Conservation (phyloP, 2,329 filamentous ascomycete genomes). For the Penicillium sp. region DNA sequence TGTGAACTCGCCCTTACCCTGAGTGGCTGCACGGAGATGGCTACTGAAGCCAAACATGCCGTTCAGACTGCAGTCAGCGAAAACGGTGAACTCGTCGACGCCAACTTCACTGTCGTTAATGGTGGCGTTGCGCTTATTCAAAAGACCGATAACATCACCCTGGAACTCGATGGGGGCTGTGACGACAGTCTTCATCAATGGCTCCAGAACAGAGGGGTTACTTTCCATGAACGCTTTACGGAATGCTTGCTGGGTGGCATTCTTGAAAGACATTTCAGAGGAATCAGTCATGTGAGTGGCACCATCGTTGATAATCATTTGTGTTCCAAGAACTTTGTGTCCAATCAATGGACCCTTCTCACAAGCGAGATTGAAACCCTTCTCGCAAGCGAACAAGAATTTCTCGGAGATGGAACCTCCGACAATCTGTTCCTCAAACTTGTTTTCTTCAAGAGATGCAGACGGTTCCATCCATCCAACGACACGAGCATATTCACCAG, state of each 20-base stretch:
- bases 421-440: conserved; percentile 80
- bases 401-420: conserved; percentile 94
- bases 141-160: conserved; percentile 85
- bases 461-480: conserved; percentile 88
- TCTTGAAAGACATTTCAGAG: conserved; percentile 92
- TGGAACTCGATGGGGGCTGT: conserved; percentile 97
- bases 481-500: conserved; percentile 92
- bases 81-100: conserved; percentile 86
- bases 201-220: conserved; percentile 81
- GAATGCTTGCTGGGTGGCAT: conserved; percentile 94
- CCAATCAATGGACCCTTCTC: conserved; percentile 86
- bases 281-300: conserved; percentile 98
- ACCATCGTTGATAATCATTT: conserved; percentile 93
- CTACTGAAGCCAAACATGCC: conserved; percentile 97
- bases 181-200: conserved; percentile 96
- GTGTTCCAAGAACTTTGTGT: conserved; percentile 83
- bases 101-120: conserved; percentile 96
- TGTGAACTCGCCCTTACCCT: conserved; percentile 96
- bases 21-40: conserved; percentile 84
- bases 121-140: conserved; percentile 94
- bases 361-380: conserved; percentile 82
- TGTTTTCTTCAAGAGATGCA: conserved; percentile 66
- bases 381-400: conserved; percentile 88
- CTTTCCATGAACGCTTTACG: conserved; percentile 83
- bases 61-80: conserved; percentile 89